A percentile compares a stretch with the other conserved stretches of the same genome.
These are phyloP conservation scores for Picea sitchensis DNA, from an alignment of 75 land plant genomes.

Conservation along the genomic window DNA sequence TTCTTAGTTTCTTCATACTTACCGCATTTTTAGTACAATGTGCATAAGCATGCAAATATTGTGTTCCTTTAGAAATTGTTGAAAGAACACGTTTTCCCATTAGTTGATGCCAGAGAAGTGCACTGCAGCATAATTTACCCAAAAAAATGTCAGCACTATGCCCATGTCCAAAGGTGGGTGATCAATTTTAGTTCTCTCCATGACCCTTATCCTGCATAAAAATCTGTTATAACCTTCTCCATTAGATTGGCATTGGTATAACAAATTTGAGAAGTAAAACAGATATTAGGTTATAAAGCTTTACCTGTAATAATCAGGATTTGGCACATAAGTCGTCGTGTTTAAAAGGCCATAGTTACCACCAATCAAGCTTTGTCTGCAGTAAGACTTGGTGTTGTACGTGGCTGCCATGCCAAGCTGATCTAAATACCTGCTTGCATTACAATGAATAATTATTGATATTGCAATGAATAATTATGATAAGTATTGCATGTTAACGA, in stretches of 20 bases:
- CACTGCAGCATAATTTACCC: constrained; percentile 40
- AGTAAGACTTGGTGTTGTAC: constrained; percentile 59
- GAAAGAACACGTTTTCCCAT: constrained; percentile 77
- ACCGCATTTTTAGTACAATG: constrained; percentile 83
- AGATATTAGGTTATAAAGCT: too few relatives aligned
- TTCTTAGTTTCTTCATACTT: constrained; percentile 11
- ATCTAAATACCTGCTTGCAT: constrained; percentile 71
- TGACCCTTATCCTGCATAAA: too few relatives aligned
- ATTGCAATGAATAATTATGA: too few relatives aligned
- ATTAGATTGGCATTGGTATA: too few relatives aligned
- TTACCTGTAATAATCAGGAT: constrained; percentile 93
- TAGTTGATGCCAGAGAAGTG: constrained; percentile 82
- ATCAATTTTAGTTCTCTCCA: too few relatives aligned
- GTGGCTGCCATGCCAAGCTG: constrained; percentile 77
- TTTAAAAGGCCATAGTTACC: constrained; percentile 83
- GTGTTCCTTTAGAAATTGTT: constrained; percentile 43
- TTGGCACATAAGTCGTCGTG: constrained; percentile 63
- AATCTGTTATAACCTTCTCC: too few relatives aligned
- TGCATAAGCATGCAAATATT: constrained; percentile 60
- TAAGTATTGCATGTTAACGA: too few relatives aligned
- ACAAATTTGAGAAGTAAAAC: too few relatives aligned
- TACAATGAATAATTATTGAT: not conserved
- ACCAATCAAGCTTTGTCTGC: constrained; percentile 75
- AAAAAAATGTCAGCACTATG: too few relatives aligned
- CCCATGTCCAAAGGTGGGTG: too few relatives aligned